Evolutionary conservation across 371 early-diverging fungal genomes (phyloP).

Genomic region (Nosema granulosis): DNA sequence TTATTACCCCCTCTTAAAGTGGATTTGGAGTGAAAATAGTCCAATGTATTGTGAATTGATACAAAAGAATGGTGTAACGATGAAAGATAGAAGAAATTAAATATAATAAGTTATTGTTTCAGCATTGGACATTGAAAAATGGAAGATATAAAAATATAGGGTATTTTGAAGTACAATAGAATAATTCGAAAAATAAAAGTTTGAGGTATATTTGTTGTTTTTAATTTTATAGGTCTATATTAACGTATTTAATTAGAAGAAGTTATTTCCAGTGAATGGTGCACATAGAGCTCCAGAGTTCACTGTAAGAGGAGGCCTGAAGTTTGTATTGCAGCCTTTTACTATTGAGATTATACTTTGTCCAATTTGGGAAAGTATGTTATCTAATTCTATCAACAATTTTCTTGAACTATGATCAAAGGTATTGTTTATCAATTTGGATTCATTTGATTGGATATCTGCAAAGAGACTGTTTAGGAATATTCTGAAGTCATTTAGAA

Average conservation of each 20-base stretch:
- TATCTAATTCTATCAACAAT: slow-evolving; percentile 11
- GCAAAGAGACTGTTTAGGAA: neutral
- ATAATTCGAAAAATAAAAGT: too few species aligned
- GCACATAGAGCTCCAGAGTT: neutral
- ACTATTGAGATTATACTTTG: neutral
- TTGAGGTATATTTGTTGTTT: too few species aligned
- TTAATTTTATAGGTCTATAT: too few species aligned
- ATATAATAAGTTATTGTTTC: too few species aligned
- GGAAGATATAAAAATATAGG: too few species aligned
- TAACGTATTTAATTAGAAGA: neutral
- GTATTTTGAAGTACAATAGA: too few species aligned
- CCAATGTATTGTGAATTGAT: too few species aligned
- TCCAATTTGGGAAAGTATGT: slow-evolving; percentile 10
- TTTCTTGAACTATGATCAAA: slow-evolving; percentile 18
- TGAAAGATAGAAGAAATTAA: too few species aligned
- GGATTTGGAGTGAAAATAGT: too few species aligned
- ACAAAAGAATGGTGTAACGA: too few species aligned
- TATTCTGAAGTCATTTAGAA: neutral
- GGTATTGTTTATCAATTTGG: neutral
- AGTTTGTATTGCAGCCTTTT: neutral
- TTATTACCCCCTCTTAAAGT: too few species aligned
- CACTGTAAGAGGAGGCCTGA: neutral
- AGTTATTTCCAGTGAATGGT: neutral
- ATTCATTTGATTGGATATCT: neutral
- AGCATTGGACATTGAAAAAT: too few species aligned